Evolutionary conservation across 1,284 basidiomycete species (phyloP).

Genomic region (Inonotus hispidus): DNA sequence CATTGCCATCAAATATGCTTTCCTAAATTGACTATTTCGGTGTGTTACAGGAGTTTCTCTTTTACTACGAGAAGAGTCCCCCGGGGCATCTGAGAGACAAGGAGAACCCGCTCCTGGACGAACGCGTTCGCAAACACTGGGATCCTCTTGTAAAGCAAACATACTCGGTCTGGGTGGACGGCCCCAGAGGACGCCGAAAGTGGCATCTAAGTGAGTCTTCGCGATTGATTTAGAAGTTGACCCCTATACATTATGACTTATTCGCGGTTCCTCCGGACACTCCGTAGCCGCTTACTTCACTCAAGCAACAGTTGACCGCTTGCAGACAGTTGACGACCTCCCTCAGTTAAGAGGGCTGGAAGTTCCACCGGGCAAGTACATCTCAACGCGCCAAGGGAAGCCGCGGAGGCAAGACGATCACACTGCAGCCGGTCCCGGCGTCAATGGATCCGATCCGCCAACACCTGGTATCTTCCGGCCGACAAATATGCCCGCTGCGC

Average conservation of each 20-base stretch:
- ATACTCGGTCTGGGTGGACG: slow-evolving; percentile 37
- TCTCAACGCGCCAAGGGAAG: slow-evolving; percentile 20
- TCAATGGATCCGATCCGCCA: slow-evolving; percentile 3
- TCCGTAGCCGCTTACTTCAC: slow-evolving; percentile 37
- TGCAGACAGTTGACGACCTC: slow-evolving; percentile 18
- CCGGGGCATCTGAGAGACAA: slow-evolving; percentile 22
- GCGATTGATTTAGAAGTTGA: neutral
- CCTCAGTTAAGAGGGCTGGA: slow-evolving; percentile 10
- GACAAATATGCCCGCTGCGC: slow-evolving; percentile 28
- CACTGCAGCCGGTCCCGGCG: slow-evolving; percentile 23
- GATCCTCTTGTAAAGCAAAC: slow-evolving; percentile 38
- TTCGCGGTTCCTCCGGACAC: neutral
- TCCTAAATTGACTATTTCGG: neutral
- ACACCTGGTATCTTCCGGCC: slow-evolving; percentile 26
- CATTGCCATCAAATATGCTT: slow-evolving; percentile 10
- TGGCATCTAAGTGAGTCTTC: slow-evolving; percentile 37
- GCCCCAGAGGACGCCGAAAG: slow-evolving; percentile 30
- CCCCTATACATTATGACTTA: slow-evolving; percentile 4
- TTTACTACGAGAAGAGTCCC: slow-evolving; percentile 36
- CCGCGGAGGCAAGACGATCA: slow-evolving; percentile 26
- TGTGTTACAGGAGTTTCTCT: slow-evolving; percentile 34
- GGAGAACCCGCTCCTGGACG: slow-evolving; percentile 21
- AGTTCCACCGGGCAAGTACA: slow-evolving; percentile 18
- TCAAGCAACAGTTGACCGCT: slow-evolving; percentile 24
- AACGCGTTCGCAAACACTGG: slow-evolving; percentile 17